phyloP scores from a whole-genome alignment of 768 basidiomycete species.

The Sporobolomyces roseus region DNA sequence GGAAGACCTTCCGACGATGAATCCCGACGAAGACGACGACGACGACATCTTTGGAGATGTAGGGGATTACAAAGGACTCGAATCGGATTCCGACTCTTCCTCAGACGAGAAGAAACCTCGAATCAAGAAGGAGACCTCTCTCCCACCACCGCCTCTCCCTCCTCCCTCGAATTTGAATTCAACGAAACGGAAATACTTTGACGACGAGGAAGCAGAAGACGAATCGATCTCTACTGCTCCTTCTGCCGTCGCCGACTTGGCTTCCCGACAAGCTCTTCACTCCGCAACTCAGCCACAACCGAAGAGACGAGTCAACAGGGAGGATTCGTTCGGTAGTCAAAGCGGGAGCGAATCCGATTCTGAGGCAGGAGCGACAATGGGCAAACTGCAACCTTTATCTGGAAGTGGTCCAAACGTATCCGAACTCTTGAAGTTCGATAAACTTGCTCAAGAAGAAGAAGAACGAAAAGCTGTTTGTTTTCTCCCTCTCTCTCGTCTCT shows the following conservation, averaged over 20 bases:
- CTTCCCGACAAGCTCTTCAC: slow-evolving; percentile 23
- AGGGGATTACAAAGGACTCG: slow-evolving; percentile 32
- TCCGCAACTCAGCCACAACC: too few species aligned
- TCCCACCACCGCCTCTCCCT: too few species aligned
- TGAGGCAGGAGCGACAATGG: slow-evolving; percentile 53
- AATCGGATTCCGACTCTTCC: slow-evolving; percentile 16
- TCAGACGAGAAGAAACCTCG: too few species aligned
- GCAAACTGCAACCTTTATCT: slow-evolving; percentile 67
- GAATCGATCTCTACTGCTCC: slow-evolving; percentile 24
- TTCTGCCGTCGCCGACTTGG: slow-evolving; percentile 19
- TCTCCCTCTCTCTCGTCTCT: background rate
- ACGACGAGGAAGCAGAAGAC: slow-evolving; percentile 22
- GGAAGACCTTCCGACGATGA: too few species aligned
- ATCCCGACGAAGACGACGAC: too few species aligned
- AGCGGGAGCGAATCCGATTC: slow-evolving; percentile 46
- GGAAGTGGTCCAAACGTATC: slow-evolving; percentile 82
- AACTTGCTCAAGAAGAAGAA: slow-evolving; percentile 61
- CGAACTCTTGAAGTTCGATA: slow-evolving; percentile 73
- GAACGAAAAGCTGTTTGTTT: slow-evolving; percentile 63
- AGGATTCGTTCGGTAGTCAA: too few species aligned
- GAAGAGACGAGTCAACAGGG: too few species aligned
- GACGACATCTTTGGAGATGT: slow-evolving; percentile 37
- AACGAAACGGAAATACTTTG: slow-evolving; percentile 33
- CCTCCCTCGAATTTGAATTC: too few species aligned
- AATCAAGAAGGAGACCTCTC: too few species aligned